Base-by-base conservation (phyloP, 1,284 basidiomycete species). In the Hymenochaete sp. region DNA sequence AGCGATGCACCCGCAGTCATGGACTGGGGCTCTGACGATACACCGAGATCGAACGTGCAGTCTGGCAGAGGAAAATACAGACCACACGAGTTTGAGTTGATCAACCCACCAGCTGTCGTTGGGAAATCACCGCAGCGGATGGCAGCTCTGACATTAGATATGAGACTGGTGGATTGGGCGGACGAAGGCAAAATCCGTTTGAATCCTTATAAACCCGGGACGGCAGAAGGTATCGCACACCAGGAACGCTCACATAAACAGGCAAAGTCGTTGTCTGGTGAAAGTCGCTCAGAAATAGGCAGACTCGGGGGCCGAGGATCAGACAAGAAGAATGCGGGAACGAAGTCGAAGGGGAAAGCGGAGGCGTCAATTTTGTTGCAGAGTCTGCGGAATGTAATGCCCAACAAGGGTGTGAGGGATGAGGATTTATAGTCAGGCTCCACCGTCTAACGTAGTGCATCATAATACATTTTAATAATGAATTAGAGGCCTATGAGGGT, bases 181-280 rank as follows among this genome's bases (percentile, higher is more conserved):
- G 28, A 32, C n/a, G 42, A 14, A 29, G 36, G 38, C 28, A 35
- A 11, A 14, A 25, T 19, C 14, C 28, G 31, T n/a, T 26, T 33
- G 16, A 57, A 57, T 39, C 52, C 52, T 9, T 45, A 55, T 38
- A 38, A 43, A 3, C 65, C 65, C 3, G 67, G 67, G 6, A 59
- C 66, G 39, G 51, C 50, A 24, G 63, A 61, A 42, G 68, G 67
- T 49, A 55, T 65, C 22, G 57, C 49, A 1, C 49, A 60, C 33
- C 14, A 42, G 22, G 40, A 47, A 33, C 6, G 32, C 14, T 26
- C 37, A 18, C 37, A 39, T 4, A 11, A 7, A n/a, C n/a, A n/a
- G n/a, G n/a, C n/a, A n/a, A n/a, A n/a, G n/a, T n/a, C n/a, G n/a
- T n/a, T n/a, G n/a, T n/a, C n/a, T n/a, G n/a, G n/a, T n/a, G n/a